Evolutionary conservation across 208 protist genomes (phyloP).

Genomic region (Novymonas esmeraldas): DNA sequence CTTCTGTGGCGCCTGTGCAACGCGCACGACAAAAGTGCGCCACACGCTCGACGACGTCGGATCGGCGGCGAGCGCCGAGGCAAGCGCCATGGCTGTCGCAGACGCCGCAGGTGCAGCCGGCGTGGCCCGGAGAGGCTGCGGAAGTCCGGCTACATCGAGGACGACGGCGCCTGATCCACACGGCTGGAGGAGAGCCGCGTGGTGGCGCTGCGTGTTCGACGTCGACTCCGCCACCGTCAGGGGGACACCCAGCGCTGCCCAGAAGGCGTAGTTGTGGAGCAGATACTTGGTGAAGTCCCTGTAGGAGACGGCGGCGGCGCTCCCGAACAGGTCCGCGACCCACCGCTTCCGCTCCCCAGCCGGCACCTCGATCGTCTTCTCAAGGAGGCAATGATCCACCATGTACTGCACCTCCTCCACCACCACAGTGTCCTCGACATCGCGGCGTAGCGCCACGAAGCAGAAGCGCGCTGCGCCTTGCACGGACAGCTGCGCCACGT

Average conservation of each 20-base stretch:
- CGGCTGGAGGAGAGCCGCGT: slow-evolving; percentile 29
- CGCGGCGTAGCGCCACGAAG: slow-evolving; percentile 83
- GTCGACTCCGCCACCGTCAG: slow-evolving; percentile 39
- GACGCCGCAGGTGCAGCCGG: slow-evolving; percentile 2
- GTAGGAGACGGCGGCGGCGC: slow-evolving; percentile 48
- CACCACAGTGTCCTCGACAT: slow-evolving; percentile 73
- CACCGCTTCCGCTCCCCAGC: slow-evolving; percentile 58
- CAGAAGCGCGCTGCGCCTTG: slow-evolving; percentile 78
- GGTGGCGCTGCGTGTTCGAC: slow-evolving; percentile 45
- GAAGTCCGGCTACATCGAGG: slow-evolving; percentile 10
- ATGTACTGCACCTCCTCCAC: slow-evolving; percentile 79
- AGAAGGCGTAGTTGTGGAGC: slow-evolving; percentile 81
- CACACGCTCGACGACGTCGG: slow-evolving; percentile 16
- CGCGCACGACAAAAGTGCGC: slow-evolving; percentile 51
- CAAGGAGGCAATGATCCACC: slow-evolving; percentile 69
- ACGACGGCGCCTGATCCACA: slow-evolving; percentile 1
- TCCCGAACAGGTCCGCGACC: slow-evolving; percentile 73
- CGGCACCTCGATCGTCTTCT: slow-evolving; percentile 80
- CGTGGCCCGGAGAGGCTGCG: background rate
- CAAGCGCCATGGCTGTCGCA: background rate
- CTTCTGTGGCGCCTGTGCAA: slow-evolving; percentile 59
- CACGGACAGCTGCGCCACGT: slow-evolving; percentile 51
- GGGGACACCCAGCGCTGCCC: slow-evolving; percentile 72
- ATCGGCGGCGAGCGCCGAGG: background rate
- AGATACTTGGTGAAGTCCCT: slow-evolving; percentile 69